A percentile compares a stretch with the other conserved stretches of the same genome.
These are phyloP conservation scores for Erysimum pusillum DNA, from an alignment of 441 rosid genomes.

Conservation along the genomic window DNA sequence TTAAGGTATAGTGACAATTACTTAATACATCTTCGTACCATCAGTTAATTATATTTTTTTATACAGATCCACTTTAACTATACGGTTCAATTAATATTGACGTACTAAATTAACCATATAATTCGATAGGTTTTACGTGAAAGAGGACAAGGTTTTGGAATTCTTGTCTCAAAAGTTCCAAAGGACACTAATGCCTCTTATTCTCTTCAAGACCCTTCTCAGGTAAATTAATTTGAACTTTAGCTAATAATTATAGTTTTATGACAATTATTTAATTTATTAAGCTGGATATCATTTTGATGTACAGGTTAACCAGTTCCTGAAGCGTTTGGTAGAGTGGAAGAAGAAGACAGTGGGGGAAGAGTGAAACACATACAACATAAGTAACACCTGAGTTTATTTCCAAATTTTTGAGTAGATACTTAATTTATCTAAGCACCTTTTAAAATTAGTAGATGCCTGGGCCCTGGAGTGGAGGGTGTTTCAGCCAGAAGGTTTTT, in stretches of 20 bases:
- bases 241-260: neutral
- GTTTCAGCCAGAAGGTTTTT: constrained; percentile 25
- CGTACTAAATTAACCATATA: neutral
- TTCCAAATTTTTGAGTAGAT: constrained; percentile 47
- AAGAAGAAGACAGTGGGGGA: constrained; percentile 42
- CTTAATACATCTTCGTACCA: neutral
- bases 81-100: constrained; percentile 1
- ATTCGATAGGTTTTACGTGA: constrained; percentile 59
- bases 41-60: neutral
- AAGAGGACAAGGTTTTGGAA: constrained; percentile 71
- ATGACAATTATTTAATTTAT: constrained; percentile 8
- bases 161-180: constrained; percentile 69
- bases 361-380: constrained; percentile 20
- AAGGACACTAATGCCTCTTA: constrained; percentile 73
- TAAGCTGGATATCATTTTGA: constrained; percentile 14
- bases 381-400: constrained; percentile 42
- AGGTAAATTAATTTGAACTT: constrained; percentile 47
- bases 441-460: constrained; percentile 29
- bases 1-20: constrained; percentile 54
- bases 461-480: constrained; percentile 28
- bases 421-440: constrained; percentile 21
- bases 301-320: constrained; percentile 62
- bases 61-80: neutral
- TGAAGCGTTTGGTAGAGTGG: constrained; percentile 64
- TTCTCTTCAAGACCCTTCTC: constrained; percentile 76